Evolutionary conservation across 2,329 filamentous ascomycete genomes (phyloP).

Genomic region (Scolecobasidium constrictum): DNA sequence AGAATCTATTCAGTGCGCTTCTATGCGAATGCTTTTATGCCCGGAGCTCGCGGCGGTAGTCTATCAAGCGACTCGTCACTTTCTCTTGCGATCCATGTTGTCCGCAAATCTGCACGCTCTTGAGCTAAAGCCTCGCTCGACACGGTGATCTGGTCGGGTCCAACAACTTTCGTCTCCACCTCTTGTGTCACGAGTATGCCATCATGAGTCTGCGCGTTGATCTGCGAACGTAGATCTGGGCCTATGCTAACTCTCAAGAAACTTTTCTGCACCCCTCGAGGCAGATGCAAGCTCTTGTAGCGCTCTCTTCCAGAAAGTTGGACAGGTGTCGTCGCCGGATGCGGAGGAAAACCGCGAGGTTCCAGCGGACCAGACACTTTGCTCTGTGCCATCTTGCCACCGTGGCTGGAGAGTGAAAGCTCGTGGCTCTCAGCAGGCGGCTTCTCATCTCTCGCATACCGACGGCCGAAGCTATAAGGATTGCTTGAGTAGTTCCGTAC

Average conservation of each 20-base stretch:
- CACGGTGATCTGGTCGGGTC: not conserved
- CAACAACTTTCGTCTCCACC: not conserved
- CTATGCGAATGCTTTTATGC: too few relatives aligned
- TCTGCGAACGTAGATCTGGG: not conserved
- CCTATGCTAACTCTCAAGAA: not conserved
- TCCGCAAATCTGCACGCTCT: not conserved
- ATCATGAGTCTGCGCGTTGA: not conserved
- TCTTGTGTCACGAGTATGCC: constrained; percentile 5
- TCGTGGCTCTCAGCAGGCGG: not conserved
- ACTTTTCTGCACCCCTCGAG: not conserved
- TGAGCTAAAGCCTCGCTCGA: not conserved
- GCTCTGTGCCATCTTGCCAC: not conserved
- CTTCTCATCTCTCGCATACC: not conserved
- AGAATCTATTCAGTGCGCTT: too few relatives aligned
- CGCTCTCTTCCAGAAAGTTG: not conserved
- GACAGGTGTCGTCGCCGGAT: not conserved
- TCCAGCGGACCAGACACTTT: not conserved
- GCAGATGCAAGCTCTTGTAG: not conserved
- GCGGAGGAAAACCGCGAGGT: not conserved
- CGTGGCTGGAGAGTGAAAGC: not conserved
- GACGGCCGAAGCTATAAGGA: not conserved
- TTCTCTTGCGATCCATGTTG: not conserved
- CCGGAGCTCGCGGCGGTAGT: too few relatives aligned
- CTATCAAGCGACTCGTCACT: not conserved
- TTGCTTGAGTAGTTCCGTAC: constrained; percentile 2